Base-by-base conservation (phyloP, 345 rosid species). In the Syzygium aromaticum region DNA sequence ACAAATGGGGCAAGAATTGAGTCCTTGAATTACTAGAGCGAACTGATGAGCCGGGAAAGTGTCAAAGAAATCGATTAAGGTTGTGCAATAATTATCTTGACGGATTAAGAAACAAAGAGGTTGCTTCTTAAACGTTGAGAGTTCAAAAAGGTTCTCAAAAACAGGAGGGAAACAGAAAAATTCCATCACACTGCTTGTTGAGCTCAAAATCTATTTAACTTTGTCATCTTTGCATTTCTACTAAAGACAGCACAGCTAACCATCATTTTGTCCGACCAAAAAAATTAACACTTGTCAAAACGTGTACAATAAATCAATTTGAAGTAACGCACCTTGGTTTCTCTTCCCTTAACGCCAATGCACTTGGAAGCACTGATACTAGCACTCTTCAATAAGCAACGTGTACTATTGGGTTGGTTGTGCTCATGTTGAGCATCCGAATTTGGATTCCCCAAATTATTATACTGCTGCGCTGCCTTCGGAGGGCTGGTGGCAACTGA, bases 311-410 rank as follows among this genome's bases (percentile, higher is more conserved):
- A 13, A 73, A 73, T 73, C 13, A 73, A 17, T 8, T 73, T 33
- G 73, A 54, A 54, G 27, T 14, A 23, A 46, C 53, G 22, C 30
- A 87, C 88, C 88, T 82, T 93, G 2, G 88, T 40, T 53, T 92
- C 93, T 85, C 80, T 92, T 56, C 86, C 91, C 90, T 93, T 87
- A 87, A 92, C 90, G 54, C 89, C 96, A 54, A 96, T 91, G 87
- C 99, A 97, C 90, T 96, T 95, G 61, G 99, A 96, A 87, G 94
- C 99, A 89, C 98, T 97, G 85, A 97, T 97, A 91, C 98, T 97
- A 63, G 95, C 96, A 87, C 99, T 97, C 92, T 97, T 97, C 91
- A 94, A 88, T 77, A 97, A 89, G 93, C 94, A 92, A 51, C 96
- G 95, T 13, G 92, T 91, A 46, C 93, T 94, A 90, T 67, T 73